These are phyloP conservation scores for Clarkia xantiana DNA, from an alignment of 345 rosid genomes.

Conservation along the genomic window DNA sequence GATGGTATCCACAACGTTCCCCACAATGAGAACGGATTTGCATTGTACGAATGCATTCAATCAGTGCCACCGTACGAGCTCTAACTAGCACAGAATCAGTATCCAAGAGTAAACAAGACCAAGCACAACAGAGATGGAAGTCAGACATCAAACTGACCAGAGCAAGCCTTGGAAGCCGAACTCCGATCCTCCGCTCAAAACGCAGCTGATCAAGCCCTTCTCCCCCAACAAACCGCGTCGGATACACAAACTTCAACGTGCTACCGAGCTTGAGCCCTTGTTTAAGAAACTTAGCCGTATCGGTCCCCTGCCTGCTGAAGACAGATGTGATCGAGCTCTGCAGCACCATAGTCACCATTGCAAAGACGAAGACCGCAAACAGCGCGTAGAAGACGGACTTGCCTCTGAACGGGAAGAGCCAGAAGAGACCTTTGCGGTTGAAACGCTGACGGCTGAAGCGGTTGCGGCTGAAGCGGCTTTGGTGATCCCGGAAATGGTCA, in stretches of 20 bases:
- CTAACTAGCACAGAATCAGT: background rate
- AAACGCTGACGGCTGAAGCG: slow-evolving; percentile 23
- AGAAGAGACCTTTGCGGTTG: slow-evolving; percentile 43
- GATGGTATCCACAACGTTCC: too few relatives aligned
- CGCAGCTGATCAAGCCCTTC: slow-evolving; percentile 45
- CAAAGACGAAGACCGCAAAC: slow-evolving; percentile 54
- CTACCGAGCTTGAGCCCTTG: slow-evolving; percentile 44
- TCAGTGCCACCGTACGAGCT: too few relatives aligned
- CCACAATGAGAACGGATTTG: too few relatives aligned
- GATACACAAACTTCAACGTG: slow-evolving; percentile 48
- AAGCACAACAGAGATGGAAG: background rate
- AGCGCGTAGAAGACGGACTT: slow-evolving; percentile 45
- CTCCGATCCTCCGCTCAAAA: slow-evolving; percentile 38
- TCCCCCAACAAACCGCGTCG: slow-evolving; percentile 22
- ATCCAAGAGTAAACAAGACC: background rate
- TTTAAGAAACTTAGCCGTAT: slow-evolving; percentile 18
- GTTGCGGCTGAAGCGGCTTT: slow-evolving; percentile 29
- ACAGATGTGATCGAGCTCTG: slow-evolving; percentile 64
- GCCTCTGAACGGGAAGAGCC: slow-evolving; percentile 45
- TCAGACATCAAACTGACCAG: slow-evolving; percentile 39
- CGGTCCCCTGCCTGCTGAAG: slow-evolving; percentile 41
- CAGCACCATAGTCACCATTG: slow-evolving; percentile 54
- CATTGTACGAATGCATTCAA: too few relatives aligned
- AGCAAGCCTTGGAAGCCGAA: slow-evolving; percentile 81
- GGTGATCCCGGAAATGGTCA: slow-evolving; percentile 5